Conservation (phyloP, 2,329 filamentous ascomycete species). For the Verticillium klebahnii region DNA sequence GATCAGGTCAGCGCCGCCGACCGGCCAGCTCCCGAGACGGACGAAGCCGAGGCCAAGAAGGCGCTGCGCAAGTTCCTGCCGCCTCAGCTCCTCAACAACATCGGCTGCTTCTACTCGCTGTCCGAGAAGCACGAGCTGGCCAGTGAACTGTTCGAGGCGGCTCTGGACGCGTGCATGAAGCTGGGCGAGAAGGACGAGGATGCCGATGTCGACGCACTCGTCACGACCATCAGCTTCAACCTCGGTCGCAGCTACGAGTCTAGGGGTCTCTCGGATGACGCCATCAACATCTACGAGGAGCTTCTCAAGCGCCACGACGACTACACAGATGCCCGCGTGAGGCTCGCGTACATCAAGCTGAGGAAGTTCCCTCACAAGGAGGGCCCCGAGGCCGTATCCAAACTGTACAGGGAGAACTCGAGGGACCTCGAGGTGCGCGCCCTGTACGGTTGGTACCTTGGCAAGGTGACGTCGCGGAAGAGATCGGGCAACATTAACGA, state of each 20-base stretch:
- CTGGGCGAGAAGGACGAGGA: constrained; percentile 70
- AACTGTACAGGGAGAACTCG: constrained; percentile 79
- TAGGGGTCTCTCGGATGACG: constrained; percentile 73
- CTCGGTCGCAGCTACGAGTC: constrained; percentile 90
- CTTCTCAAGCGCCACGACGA: constrained; percentile 80
- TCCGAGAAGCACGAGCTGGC: constrained; percentile 76
- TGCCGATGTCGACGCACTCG: constrained; percentile 82
- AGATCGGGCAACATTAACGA: constrained; percentile 75
- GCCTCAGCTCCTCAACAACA: constrained; percentile 93
- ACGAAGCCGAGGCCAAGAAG: constrained; percentile 55
- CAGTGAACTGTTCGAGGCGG: constrained; percentile 87
- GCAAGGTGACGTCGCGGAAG: constrained; percentile 75
- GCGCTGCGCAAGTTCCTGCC: constrained; percentile 73
- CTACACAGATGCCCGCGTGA: constrained; percentile 86
- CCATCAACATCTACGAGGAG: constrained; percentile 82
- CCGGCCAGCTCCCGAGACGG: constrained; percentile 47
- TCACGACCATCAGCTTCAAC: constrained; percentile 97
- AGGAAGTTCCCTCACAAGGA: constrained; percentile 77
- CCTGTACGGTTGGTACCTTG: constrained; percentile 92
- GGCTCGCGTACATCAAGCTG: constrained; percentile 86
- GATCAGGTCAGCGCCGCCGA: constrained; percentile 72
- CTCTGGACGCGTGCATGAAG: constrained; percentile 79
- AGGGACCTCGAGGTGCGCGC: constrained; percentile 87
- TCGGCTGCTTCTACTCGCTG: constrained; percentile 93
- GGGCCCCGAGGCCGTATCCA: constrained; percentile 78